A percentile compares a stretch with the other conserved stretches of the same genome.
phyloP scores from a whole-genome alignment of 106 monocot species.

The Iris macrosiphon region DNA sequence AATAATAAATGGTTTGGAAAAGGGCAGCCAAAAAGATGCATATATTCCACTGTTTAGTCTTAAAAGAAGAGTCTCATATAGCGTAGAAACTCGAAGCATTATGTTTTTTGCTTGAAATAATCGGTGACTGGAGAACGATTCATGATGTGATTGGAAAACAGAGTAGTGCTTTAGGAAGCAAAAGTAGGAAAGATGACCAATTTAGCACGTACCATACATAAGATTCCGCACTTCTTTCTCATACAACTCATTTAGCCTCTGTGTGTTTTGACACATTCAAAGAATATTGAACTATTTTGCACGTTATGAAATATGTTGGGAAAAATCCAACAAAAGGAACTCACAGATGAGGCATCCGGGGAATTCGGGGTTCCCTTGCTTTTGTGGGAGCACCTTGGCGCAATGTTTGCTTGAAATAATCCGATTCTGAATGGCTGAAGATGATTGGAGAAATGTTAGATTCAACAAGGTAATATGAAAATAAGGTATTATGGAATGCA shows the following conservation, averaged over 20 bases:
- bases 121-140: too few species aligned
- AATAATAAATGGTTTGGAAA: too few species aligned
- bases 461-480: not conserved
- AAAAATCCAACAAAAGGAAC: not conserved
- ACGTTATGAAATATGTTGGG: too few species aligned
- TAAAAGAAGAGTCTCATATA: not conserved
- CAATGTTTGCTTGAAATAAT: slow-evolving; percentile 53
- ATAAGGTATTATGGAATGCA: too few species aligned
- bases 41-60: not conserved
- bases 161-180: too few species aligned
- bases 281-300: not conserved
- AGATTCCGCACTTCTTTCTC: slow-evolving; percentile 57
- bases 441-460: not conserved
- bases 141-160: too few species aligned
- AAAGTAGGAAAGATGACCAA: too few species aligned
- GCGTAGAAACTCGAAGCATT: too few species aligned
- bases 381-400: slow-evolving; percentile 44
- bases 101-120: too few species aligned
- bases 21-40: too few species aligned
- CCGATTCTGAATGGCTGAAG: slow-evolving; percentile 45
- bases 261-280: too few species aligned
- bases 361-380: slow-evolving; percentile 42
- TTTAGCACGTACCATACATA: too few species aligned
- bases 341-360: slow-evolving; percentile 50
- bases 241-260: slow-evolving; percentile 47